phyloP scores from a whole-genome alignment of 1,284 basidiomycete genomes.

The Trichosporon ovoides region DNA sequence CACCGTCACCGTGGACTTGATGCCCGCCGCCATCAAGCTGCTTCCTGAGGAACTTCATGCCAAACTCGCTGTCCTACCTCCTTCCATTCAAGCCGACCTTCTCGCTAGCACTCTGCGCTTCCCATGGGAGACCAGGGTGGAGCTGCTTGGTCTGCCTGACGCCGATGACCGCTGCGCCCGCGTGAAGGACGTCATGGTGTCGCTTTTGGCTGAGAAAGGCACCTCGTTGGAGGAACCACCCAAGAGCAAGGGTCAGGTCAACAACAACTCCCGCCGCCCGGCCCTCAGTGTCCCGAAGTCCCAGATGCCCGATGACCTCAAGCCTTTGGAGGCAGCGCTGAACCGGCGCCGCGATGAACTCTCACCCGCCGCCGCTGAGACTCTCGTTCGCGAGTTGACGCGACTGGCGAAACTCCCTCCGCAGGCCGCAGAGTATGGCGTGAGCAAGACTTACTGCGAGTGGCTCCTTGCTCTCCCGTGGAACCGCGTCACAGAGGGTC shows the following conservation, averaged over 20 bases:
- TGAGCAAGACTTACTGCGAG: slow-evolving; percentile 43
- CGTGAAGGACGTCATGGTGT: slow-evolving; percentile 30
- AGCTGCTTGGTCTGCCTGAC: slow-evolving; percentile 35
- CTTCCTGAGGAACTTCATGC: slow-evolving; percentile 37
- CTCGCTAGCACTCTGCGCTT: slow-evolving; percentile 36
- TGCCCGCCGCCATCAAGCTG: slow-evolving; percentile 30
- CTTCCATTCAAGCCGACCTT: slow-evolving; percentile 36
- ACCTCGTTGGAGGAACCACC: slow-evolving; percentile 9
- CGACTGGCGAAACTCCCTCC: slow-evolving; percentile 38
- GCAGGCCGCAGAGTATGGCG: slow-evolving; percentile 43
- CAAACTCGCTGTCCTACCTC: slow-evolving; percentile 29
- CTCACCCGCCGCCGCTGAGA: slow-evolving; percentile 24
- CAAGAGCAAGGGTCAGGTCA: background rate
- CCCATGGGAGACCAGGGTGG: slow-evolving; percentile 36
- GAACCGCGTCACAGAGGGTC: slow-evolving; percentile 33
- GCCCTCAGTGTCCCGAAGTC: slow-evolving; percentile 8
- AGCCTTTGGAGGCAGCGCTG: slow-evolving; percentile 26
- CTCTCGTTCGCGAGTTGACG: slow-evolving; percentile 31
- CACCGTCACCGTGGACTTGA: slow-evolving; percentile 22
- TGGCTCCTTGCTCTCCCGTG: slow-evolving; percentile 41
- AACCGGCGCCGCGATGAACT: slow-evolving; percentile 26
- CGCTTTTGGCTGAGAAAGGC: slow-evolving; percentile 24
- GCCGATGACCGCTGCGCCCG: slow-evolving; percentile 27
- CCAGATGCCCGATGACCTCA: slow-evolving; percentile 37
- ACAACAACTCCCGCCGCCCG: background rate